Evolutionary conservation across 1,284 basidiomycete genomes (phyloP).

Genomic region (Pseudozyma thailandica): DNA sequence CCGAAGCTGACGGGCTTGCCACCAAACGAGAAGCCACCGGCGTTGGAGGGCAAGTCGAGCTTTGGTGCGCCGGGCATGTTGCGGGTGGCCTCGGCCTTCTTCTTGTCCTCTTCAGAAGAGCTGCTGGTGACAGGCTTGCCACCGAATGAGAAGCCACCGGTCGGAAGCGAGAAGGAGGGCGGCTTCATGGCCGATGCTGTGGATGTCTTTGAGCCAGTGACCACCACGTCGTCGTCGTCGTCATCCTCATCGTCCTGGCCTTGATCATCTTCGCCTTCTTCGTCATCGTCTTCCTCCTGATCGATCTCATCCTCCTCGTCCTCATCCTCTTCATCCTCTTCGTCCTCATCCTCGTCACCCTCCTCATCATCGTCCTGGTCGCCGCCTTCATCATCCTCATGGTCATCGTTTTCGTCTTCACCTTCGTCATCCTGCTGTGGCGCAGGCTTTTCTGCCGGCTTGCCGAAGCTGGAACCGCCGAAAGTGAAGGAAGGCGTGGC

Average conservation of each 20-base stretch:
- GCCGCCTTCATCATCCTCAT: conserved; percentile 5
- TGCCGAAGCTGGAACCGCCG: conserved; percentile 9
- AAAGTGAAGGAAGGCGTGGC: conserved; percentile 25
- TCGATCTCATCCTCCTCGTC: conserved; percentile 10
- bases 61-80: conserved; percentile 40
- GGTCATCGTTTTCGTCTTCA: neutral
- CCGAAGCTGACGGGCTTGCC: conserved; percentile 35
- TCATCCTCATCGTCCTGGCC: conserved; percentile 18
- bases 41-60: conserved; percentile 10
- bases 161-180: conserved; percentile 34
- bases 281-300: conserved; percentile 16
- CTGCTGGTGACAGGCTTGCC: conserved; percentile 25
- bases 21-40: conserved; percentile 35
- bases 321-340: neutral
- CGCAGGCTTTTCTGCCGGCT: neutral
- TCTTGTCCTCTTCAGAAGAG: conserved; percentile 19
- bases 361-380: conserved; percentile 3
- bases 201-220: conserved; percentile 28
- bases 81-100: conserved; percentile 33
- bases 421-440: neutral
- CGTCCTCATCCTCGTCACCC: neutral
- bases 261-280: conserved; percentile 9
- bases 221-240: conserved; percentile 21
- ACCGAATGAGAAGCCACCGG: conserved; percentile 44
- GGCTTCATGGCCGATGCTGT: conserved; percentile 11